A percentile compares a stretch with the other conserved stretches of the same genome.
Evolutionary conservation across 306 rosid species (phyloP).

Genomic region (Cicer yamashitae): DNA sequence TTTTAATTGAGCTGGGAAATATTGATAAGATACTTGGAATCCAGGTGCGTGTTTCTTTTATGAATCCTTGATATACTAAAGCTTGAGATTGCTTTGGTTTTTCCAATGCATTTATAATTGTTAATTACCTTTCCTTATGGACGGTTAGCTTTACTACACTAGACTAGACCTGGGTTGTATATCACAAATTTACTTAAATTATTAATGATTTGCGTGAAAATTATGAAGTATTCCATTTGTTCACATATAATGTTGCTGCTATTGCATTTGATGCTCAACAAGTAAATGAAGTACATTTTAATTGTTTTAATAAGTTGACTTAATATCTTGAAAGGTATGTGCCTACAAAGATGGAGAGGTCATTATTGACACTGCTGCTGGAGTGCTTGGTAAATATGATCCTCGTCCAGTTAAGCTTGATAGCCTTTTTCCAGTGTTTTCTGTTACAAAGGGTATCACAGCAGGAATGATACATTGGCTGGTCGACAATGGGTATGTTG

Average conservation of each 20-base stretch:
- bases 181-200: neutral
- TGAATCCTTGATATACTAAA: slow-evolving; percentile 18
- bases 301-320: slow-evolving; percentile 27
- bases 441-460: slow-evolving; percentile 90
- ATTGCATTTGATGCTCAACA: slow-evolving; percentile 32
- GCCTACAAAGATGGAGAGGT: slow-evolving; percentile 99
- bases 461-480: slow-evolving; percentile 99
- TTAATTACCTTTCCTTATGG: slow-evolving; percentile 8
- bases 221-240: slow-evolving; percentile 24
- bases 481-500: slow-evolving; percentile 81
- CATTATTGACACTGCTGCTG: slow-evolving; percentile 97
- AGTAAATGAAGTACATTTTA: slow-evolving; percentile 27
- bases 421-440: slow-evolving; percentile 93
- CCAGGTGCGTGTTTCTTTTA: slow-evolving; percentile 64
- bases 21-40: slow-evolving; percentile 88
- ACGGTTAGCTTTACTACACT: slow-evolving; percentile 9
- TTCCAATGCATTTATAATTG: slow-evolving; percentile 23
- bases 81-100: slow-evolving; percentile 25
- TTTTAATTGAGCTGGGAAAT: slow-evolving; percentile 78
- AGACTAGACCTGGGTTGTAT: slow-evolving; percentile 3
- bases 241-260: neutral
- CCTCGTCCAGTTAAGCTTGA: slow-evolving; percentile 98
- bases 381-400: slow-evolving; percentile 95
- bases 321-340: slow-evolving; percentile 72
- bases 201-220: slow-evolving; percentile 9